Evolutionary conservation across 306 rosid genomes (phyloP).

Genomic region (Coriaria nepalensis): DNA sequence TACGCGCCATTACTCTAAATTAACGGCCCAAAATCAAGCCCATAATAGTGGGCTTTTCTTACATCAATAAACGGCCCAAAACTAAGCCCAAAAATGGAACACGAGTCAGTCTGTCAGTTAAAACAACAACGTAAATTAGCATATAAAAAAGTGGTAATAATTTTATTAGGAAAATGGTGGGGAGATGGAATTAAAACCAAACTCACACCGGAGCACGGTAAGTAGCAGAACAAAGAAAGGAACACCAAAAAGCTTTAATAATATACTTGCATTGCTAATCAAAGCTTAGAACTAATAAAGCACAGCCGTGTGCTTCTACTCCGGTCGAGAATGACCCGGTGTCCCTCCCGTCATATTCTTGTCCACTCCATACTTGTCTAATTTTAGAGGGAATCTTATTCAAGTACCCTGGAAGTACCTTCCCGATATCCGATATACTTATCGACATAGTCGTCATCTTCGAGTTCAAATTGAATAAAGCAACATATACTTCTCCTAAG

Average conservation of each 20-base stretch:
- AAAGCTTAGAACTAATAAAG: conserved; percentile 6
- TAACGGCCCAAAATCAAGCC: no score
- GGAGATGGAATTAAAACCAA: no score
- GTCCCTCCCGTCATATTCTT: neutral
- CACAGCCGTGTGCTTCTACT: conserved; percentile 8
- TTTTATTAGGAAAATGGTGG: no score
- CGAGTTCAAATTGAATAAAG: conserved; percentile 7
- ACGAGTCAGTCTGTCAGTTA: no score
- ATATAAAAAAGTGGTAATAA: no score
- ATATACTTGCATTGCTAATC: neutral
- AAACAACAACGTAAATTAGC: no score
- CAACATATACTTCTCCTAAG: conserved; percentile 17
- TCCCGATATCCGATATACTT: conserved; percentile 4
- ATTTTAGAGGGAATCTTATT: conserved; percentile 3
- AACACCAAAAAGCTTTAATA: neutral
- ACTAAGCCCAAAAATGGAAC: no score
- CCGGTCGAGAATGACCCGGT: neutral
- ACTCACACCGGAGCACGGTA: no score
- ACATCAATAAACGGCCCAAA: no score
- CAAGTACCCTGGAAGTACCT: conserved; percentile 6
- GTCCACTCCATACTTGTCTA: conserved; percentile 12
- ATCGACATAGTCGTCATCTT: neutral
- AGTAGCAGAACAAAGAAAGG: no score
- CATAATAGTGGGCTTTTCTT: no score
- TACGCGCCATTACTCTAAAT: no score